These are phyloP conservation scores for Hymenochaete sp. DNA, from an alignment of 1,284 basidiomycete species.

Conservation along the genomic window DNA sequence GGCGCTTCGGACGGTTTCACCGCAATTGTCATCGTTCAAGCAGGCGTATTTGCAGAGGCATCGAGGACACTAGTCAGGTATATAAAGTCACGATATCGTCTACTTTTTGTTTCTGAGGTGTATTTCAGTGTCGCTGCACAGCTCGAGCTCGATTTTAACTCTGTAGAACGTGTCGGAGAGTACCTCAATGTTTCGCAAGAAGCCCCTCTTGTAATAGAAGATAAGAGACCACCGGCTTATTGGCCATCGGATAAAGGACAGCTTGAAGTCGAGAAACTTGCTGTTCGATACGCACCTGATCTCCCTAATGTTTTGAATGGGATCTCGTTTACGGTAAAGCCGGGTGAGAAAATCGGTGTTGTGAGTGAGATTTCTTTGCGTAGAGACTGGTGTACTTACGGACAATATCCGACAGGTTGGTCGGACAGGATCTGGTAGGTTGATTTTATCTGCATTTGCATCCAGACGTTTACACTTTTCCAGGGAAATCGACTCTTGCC, in stretches of 20 bases:
- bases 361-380: slow-evolving; percentile 29
- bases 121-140: slow-evolving; percentile 48
- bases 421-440: slow-evolving; percentile 52
- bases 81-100: slow-evolving; percentile 9
- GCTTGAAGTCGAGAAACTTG: slow-evolving; percentile 52
- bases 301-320: slow-evolving; percentile 64
- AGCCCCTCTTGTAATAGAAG: slow-evolving; percentile 55
- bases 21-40: slow-evolving; percentile 74
- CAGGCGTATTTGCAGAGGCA: slow-evolving; percentile 61
- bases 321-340: slow-evolving; percentile 60
- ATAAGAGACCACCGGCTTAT: slow-evolving; percentile 57
- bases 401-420: slow-evolving; percentile 41
- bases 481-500: slow-evolving; percentile 67
- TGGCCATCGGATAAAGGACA: slow-evolving; percentile 64
- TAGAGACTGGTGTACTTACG: background rate
- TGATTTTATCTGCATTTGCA: slow-evolving; percentile 21
- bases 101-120: slow-evolving; percentile 1
- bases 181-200: slow-evolving; percentile 75
- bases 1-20: slow-evolving; percentile 63
- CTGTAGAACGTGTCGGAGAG: slow-evolving; percentile 77
- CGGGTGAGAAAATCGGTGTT: slow-evolving; percentile 72
- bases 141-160: slow-evolving; percentile 67
- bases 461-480: slow-evolving; percentile 14
- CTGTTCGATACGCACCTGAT: slow-evolving; percentile 66
- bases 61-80: slow-evolving; percentile 58